Evolutionary conservation across 1,284 basidiomycete species (phyloP).

Genomic region (Austroboletus novae-zelandiae): DNA sequence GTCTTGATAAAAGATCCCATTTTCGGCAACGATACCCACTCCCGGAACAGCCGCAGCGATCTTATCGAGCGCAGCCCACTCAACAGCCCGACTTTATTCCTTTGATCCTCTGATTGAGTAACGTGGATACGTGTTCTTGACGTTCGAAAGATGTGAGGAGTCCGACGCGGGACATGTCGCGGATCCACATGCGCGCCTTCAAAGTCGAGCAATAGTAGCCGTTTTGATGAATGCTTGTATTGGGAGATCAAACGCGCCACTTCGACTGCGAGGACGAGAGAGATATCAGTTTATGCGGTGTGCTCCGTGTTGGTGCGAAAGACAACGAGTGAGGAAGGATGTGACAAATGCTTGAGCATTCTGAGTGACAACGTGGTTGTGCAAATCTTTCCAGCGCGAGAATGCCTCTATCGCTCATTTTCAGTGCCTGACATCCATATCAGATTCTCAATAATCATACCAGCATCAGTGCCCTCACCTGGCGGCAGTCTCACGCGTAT

Average conservation of each 20-base stretch:
- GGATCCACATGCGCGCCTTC: slow-evolving; percentile 74
- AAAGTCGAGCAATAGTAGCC: slow-evolving; percentile 78
- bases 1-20: slow-evolving; percentile 84
- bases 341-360: slow-evolving; percentile 84
- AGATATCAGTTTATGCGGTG: slow-evolving; percentile 33
- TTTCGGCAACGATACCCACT: slow-evolving; percentile 85
- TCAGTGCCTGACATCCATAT: slow-evolving; percentile 50
- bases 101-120: slow-evolving; percentile 61
- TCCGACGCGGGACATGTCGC: slow-evolving; percentile 48
- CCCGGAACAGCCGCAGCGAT: slow-evolving; percentile 60
- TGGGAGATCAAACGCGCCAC: slow-evolving; percentile 51
- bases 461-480: slow-evolving; percentile 26
- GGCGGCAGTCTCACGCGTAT: slow-evolving; percentile 70
- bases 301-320: slow-evolving; percentile 72
- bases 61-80: slow-evolving; percentile 7
- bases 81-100: slow-evolving; percentile 82
- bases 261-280: slow-evolving; percentile 50
- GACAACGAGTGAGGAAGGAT: slow-evolving; percentile 71
- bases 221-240: slow-evolving; percentile 60
- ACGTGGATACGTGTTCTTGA: slow-evolving; percentile 52
- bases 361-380: slow-evolving; percentile 84
- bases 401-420: slow-evolving; percentile 71
- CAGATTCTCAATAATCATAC: not conserved
- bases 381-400: slow-evolving; percentile 82
- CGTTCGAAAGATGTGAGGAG: slow-evolving; percentile 46